Evolutionary conservation across 164 flowering plant species (phyloP), one percentile per base, ranked within the genome.

Genomic region (Vitis rotundifolia): DNA sequence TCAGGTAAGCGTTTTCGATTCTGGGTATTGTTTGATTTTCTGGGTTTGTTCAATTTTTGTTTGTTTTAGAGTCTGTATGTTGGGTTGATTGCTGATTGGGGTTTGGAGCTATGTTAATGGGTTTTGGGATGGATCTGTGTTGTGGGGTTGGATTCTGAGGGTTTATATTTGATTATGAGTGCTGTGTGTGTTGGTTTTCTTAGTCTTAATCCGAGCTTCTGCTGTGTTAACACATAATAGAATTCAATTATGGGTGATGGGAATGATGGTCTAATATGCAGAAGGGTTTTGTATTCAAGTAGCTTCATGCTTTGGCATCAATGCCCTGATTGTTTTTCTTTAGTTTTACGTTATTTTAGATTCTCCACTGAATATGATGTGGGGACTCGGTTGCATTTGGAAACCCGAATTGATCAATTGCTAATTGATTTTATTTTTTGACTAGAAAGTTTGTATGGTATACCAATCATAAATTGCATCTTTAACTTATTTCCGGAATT

Each of bases 1-100:
- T 57, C 84, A 66, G 87, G 89, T 79, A 68, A 68, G 79, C 57
- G 28, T 10, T 37, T 22, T 59, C 54, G 26, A 44, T 59, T 49
- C 18, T 62, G 50, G 31, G 13, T 31, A 10, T 8, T 0, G 10
- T 50, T 14, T 13, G 68, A 3, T 67, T 62, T 49, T 55, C 16
- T 12, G 49, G 11, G 19, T 61, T 0, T 59, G 16, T 26, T 6
- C 10, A 49, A 11, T 50, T 64, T 15, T 9, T 28, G 8, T 59
- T 15, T 14, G 15, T 6, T 48, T 5, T 56, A 10, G 65, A 11
- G 29, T 18, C 10, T 51, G 59, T n/a, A 49, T 12, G 59, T 11
- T 29, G 29, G 15, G 52, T 4, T 44, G 37, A 28, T 22, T 22
- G 69, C 56, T 67, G 29, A 47, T 18, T 1, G 8, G 18, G 44